These are phyloP conservation scores for Xylariaceae sp. DNA, from an alignment of 2,329 filamentous ascomycete species.

Conservation along the genomic window DNA sequence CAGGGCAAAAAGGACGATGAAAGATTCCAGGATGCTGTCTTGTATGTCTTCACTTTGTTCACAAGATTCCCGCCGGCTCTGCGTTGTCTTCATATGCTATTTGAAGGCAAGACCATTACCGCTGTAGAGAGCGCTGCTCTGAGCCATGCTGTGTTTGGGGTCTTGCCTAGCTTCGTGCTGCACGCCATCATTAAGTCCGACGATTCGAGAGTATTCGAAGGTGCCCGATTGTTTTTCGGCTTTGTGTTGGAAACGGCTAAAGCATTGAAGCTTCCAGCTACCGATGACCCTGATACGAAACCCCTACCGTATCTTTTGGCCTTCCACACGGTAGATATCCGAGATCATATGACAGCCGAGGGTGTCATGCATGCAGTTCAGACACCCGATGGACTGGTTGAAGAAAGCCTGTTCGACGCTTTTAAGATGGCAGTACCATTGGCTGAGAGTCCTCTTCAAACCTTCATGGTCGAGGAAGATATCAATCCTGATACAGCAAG, in stretches of 20 bases:
- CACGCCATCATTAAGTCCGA: not conserved
- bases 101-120: not conserved
- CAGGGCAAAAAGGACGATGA: not conserved
- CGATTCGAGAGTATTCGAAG: not conserved
- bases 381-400: not conserved
- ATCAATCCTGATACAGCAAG: not conserved
- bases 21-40: not conserved
- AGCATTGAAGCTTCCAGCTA: not conserved
- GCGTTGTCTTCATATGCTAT: not conserved
- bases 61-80: not conserved
- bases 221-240: not conserved
- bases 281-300: not conserved
- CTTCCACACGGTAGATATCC: not conserved
- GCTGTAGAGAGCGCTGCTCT: not conserved
- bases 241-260: not conserved
- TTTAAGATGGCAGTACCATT: not conserved
- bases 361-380: not conserved
- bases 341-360: not conserved
- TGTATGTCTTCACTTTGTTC: not conserved
- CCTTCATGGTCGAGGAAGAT: not conserved
- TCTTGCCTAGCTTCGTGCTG: not conserved
- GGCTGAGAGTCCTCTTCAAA: not conserved
- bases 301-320: not conserved
- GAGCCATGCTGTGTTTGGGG: not conserved
- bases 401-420: not conserved